Conservation (phyloP, 75 land plant genomes). For the Sequoiadendron giganteum region DNA sequence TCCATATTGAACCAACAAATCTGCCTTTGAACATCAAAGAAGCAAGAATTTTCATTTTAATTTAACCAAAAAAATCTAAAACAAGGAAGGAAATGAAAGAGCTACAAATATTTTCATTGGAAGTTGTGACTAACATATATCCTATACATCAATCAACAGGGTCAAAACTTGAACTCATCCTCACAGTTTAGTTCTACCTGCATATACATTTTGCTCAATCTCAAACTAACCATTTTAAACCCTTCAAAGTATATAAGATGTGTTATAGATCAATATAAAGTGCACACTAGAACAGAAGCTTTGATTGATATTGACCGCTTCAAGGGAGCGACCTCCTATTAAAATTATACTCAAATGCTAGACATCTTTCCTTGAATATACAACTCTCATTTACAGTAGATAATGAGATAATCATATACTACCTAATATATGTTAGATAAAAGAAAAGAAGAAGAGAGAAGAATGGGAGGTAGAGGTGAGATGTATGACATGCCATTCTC, state of each 20-base stretch:
- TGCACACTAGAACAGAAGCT: too few species aligned
- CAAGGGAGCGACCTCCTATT: too few species aligned
- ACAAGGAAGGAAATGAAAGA: neutral
- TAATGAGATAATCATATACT: too few species aligned
- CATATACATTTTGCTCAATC: neutral
- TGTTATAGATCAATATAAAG: too few species aligned
- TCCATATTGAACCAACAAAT: slow-evolving; percentile 82
- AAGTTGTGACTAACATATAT: neutral
- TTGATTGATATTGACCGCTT: too few species aligned
- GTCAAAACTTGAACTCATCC: neutral
- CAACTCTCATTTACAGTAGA: too few species aligned
- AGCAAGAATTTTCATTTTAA: neutral
- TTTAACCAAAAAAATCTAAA: neutral
- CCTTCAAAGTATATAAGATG: neutral
- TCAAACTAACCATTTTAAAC: neutral
- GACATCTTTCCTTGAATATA: too few species aligned
- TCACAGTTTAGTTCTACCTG: neutral
- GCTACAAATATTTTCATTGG: neutral
- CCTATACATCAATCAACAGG: neutral
- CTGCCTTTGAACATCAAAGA: slow-evolving; percentile 60
- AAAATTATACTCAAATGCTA: too few species aligned
- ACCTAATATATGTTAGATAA: too few species aligned
- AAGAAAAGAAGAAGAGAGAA: too few species aligned
- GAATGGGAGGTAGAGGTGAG: too few species aligned
- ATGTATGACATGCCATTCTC: too few species aligned